These are phyloP conservation scores for Fraxinus cuspidata DNA, from an alignment of 257 asterid genomes.

Conservation along the genomic window DNA sequence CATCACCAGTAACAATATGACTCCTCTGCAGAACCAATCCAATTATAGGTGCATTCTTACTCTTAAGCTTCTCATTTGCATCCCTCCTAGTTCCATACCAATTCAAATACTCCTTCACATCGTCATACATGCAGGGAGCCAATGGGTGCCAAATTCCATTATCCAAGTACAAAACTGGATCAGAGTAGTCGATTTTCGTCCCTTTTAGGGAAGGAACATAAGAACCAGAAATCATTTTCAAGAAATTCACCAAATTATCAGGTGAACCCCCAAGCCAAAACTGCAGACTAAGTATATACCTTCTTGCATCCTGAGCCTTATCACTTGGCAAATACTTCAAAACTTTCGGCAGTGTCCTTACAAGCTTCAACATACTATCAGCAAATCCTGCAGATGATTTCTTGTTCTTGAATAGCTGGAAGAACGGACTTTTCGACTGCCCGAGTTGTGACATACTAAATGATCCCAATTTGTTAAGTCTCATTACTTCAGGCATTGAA, in stretches of 20 bases:
- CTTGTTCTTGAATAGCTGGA: conserved; percentile 91
- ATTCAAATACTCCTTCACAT: conserved; percentile 91
- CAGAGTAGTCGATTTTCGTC: conserved; percentile 60
- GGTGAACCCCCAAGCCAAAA: conserved; percentile 99
- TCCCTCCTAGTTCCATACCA: conserved; percentile 91
- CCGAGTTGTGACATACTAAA: conserved; percentile 95
- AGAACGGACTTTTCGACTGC: conserved; percentile 89
- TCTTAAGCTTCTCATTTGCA: conserved; percentile 67
- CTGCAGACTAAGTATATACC: conserved; percentile 87
- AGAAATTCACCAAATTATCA: conserved; percentile 78
- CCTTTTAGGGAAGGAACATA: conserved; percentile 85
- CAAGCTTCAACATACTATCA: conserved; percentile 93
- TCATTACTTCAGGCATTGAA: conserved; percentile 98
- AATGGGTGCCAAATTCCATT: conserved; percentile 94
- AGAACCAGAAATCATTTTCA: conserved; percentile 88
- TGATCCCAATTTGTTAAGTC: conserved; percentile 86
- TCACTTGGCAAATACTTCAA: conserved; percentile 93
- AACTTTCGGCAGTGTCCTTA: conserved; percentile 87
- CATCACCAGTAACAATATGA: conserved; percentile 97
- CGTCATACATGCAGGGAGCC: conserved; percentile 97
- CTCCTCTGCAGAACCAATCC: conserved; percentile 91
- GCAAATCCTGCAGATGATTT: conserved; percentile 90
- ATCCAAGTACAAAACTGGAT: conserved; percentile 85
- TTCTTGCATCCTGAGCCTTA: conserved; percentile 92
- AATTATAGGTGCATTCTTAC: conserved; percentile 58